These are phyloP conservation scores for Penicillium verhagenii DNA, from an alignment of 495 filamentous ascomycete genomes.

Conservation along the genomic window DNA sequence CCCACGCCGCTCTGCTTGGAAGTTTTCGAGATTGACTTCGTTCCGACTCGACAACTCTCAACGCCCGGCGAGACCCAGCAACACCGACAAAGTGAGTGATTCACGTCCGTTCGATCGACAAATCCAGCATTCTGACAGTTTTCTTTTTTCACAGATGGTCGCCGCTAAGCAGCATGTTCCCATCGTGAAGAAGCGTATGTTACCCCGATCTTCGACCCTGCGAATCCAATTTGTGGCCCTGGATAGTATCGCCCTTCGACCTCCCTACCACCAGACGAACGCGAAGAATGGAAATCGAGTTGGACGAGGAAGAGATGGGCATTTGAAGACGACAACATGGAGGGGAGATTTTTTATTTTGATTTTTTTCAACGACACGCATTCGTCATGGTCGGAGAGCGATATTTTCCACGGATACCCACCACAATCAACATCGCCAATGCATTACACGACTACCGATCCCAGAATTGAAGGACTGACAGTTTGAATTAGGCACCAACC, in stretches of 20 bases:
- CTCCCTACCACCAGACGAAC: background rate
- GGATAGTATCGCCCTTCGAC: constrained; percentile 28
- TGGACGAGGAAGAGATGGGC: constrained; percentile 13
- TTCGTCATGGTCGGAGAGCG: constrained; percentile 18
- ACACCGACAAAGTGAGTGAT: constrained; percentile 47
- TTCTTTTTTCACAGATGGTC: constrained; percentile 69
- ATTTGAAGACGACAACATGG: background rate
- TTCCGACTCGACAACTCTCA: constrained; percentile 50
- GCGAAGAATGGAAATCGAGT: constrained; percentile 1
- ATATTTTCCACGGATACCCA: constrained; percentile 13
- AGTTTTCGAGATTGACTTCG: constrained; percentile 47
- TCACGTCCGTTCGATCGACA: constrained; percentile 7
- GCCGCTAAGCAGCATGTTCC: constrained; percentile 97
- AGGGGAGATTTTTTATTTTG: background rate
- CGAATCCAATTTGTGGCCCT: constrained; percentile 11
- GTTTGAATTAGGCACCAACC: constrained; percentile 66
- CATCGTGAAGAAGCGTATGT: constrained; percentile 99
- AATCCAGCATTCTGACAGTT: constrained; percentile 19
- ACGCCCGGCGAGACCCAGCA: constrained; percentile 46
- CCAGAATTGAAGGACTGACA: constrained; percentile 21
- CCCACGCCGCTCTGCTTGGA: constrained; percentile 31
- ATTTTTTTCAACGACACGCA: background rate
- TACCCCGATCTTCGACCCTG: constrained; percentile 21
- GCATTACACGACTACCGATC: constrained; percentile 1
- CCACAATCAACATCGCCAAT: constrained; percentile 1